These are phyloP conservation scores for Ramaria sp. DNA, from an alignment of 768 basidiomycete species.

Conservation along the genomic window DNA sequence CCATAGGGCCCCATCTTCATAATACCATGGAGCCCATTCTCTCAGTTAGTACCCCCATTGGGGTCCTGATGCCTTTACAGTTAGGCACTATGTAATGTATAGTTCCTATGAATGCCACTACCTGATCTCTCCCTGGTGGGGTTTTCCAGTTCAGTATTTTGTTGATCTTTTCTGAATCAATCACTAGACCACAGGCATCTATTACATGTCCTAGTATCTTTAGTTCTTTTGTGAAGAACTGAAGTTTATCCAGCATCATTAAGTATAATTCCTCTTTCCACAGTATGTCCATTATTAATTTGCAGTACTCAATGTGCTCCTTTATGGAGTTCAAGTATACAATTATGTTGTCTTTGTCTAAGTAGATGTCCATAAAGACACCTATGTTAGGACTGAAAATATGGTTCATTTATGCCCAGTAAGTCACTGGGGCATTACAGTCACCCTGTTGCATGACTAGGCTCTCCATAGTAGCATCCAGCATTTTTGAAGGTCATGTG, in stretches of 20 bases:
- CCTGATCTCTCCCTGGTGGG: constrained; percentile 21
- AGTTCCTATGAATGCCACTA: constrained; percentile 25
- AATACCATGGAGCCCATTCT: constrained; percentile 11
- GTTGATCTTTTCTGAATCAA: constrained; percentile 33
- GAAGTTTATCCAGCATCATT: constrained; percentile 21
- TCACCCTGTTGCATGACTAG: constrained; percentile 27
- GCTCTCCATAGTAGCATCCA: constrained; percentile 34
- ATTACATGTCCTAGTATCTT: constrained; percentile 24
- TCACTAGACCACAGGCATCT: constrained; percentile 26
- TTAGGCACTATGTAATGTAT: constrained; percentile 27
- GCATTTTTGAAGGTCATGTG: constrained; percentile 23
- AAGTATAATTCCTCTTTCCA: constrained; percentile 26
- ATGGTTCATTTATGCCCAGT: constrained; percentile 34
- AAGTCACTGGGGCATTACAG: constrained; percentile 27
- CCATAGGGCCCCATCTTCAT: constrained; percentile 20
- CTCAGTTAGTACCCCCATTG: constrained; percentile 25
- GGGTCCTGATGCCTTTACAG: constrained; percentile 22
- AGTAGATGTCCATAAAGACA: constrained; percentile 24
- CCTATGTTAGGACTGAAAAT: constrained; percentile 23
- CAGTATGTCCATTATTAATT: constrained; percentile 25
- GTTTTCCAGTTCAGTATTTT: constrained; percentile 20
- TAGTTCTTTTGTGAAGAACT: constrained; percentile 17
- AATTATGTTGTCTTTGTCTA: constrained; percentile 26
- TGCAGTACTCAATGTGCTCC: constrained; percentile 22
- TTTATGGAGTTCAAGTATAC: constrained; percentile 21